phyloP scores from a whole-genome alignment of 2,329 filamentous ascomycete species.

The Emydomyces testavorans region DNA sequence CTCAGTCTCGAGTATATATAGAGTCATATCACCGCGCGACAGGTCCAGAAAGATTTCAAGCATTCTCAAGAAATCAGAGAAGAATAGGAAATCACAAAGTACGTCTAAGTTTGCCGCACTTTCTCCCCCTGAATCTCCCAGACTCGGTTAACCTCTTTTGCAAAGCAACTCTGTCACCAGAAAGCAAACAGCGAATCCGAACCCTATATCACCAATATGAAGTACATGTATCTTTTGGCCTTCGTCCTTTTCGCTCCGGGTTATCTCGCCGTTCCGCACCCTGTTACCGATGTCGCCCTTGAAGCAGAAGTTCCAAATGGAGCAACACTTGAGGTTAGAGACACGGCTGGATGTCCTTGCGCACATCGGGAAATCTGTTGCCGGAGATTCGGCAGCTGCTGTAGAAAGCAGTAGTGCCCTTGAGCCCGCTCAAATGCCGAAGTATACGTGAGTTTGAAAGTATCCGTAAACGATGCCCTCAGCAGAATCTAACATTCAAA shows the following conservation, averaged over 20 bases:
- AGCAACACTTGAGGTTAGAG: background rate
- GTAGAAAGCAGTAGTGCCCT: background rate
- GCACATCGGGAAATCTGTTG: background rate
- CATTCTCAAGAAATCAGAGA: no score
- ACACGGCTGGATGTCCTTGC: background rate
- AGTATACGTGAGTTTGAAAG: background rate
- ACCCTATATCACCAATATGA: background rate
- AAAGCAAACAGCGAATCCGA: background rate
- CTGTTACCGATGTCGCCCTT: background rate
- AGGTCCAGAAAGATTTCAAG: no score
- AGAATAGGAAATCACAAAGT: no score
- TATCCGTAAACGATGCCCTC: no score
- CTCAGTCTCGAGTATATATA: no score
- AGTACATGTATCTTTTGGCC: background rate
- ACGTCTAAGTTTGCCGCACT: no score
- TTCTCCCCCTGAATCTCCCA: background rate
- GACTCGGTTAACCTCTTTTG: no score
- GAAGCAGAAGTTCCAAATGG: background rate
- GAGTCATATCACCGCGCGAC: no score
- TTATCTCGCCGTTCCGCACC: background rate
- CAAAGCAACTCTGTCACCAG: background rate
- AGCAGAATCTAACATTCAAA: no score
- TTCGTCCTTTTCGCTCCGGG: slow-evolving; percentile 2
- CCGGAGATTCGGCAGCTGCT: background rate
- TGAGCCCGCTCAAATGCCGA: background rate